Evolutionary conservation across 768 basidiomycete genomes (phyloP), one percentile per base, ranked within the genome.

Genomic region (Lactarius deliciosus): DNA sequence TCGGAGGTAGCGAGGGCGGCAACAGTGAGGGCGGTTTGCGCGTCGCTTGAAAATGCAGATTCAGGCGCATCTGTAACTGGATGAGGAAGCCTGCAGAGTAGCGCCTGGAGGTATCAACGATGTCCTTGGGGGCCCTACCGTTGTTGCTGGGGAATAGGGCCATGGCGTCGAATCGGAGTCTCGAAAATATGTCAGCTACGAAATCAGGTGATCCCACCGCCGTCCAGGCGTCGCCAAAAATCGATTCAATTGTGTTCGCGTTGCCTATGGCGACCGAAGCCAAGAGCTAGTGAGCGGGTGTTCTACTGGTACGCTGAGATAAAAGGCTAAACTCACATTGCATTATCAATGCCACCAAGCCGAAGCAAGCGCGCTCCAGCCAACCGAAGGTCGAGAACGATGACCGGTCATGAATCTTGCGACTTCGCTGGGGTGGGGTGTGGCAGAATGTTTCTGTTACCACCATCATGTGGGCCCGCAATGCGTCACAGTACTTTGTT

Each of bases 291-390:
- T 53, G 53, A 62, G 9, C 25, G 13, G 41, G 15, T 2, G 13
- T 13, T 15, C 41, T 13, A 38, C 18, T 32, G 0, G 22, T 20
- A 43, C 28, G 25, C 16, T 2, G 40, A 43, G 9, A 10, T 1
- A 32, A 10, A 3, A 16, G 16, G 18, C 38, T 28, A 8, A 18
- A 60, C 66, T 22, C 41, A 67, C 66, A 58, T 54, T 63, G 62
- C 32, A 63, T 63, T 7, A 60, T 16, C n/a, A 67, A 30, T n/a
- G 66, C 57, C 30, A 22, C 18, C 15, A 67, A 6, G 53, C 62
- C 32, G 20, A 67, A 67, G 34, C 62, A 63, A 36, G 34, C 40
- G 22, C 57, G 61, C 34, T 67, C 66, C 20, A 54, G 11, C 57
- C 61, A 60, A 28, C 13, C 18, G 22, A 54, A 60, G 16, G 59